Evolutionary conservation across 306 rosid species (phyloP).

Genomic region (Rubus idaeus): DNA sequence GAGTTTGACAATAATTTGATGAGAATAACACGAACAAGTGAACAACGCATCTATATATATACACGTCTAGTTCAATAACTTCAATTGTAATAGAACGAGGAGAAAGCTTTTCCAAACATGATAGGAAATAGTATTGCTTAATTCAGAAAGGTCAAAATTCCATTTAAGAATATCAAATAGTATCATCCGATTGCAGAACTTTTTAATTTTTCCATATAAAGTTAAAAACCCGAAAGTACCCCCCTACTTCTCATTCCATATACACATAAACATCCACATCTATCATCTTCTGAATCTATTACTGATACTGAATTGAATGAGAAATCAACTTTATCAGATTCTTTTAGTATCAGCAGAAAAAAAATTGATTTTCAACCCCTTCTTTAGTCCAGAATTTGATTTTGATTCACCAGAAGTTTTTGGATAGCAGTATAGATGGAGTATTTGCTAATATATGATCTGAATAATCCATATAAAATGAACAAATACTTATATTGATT

Average conservation of each 20-base stretch:
- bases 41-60: background rate
- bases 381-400: background rate
- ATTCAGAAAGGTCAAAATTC: background rate
- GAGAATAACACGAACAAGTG: background rate
- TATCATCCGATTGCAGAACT: background rate
- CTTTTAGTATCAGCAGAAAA: too few relatives aligned
- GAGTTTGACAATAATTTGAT: background rate
- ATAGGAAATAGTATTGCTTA: background rate
- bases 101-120: background rate
- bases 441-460: background rate
- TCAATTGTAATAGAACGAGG: background rate
- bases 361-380: too few relatives aligned
- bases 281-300: too few relatives aligned
- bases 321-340: too few relatives aligned
- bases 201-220: too few relatives aligned
- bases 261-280: too few relatives aligned
- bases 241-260: too few relatives aligned
- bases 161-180: background rate
- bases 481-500: background rate
- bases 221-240: too few relatives aligned
- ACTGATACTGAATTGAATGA: too few relatives aligned
- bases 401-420: background rate
- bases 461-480: background rate
- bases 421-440: background rate
- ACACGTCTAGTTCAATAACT: background rate